Evolutionary conservation across 345 rosid species (phyloP).

Genomic region (Pseudoturritis turrita): DNA sequence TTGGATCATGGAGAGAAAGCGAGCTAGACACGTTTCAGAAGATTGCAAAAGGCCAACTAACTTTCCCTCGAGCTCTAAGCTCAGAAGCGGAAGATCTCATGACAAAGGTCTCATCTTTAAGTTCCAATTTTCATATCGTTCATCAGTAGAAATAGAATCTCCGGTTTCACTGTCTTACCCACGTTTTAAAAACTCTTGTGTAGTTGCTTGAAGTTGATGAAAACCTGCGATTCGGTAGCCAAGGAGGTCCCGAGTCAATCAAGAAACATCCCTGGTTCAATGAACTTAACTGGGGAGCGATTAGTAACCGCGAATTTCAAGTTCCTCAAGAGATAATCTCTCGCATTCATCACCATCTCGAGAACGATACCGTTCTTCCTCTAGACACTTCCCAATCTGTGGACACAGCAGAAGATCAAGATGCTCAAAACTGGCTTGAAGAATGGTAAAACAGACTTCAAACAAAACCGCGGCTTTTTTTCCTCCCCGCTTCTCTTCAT

Average conservation of each 20-base stretch:
- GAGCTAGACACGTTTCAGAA: slow-evolving; percentile 70
- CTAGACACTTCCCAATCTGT: slow-evolving; percentile 34
- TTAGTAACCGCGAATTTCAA: slow-evolving; percentile 42
- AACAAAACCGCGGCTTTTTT: neutral
- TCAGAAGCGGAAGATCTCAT: slow-evolving; percentile 71
- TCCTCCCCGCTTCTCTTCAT: neutral
- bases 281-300: slow-evolving; percentile 57
- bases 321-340: slow-evolving; percentile 58
- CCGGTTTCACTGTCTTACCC: neutral
- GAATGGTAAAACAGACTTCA: too few relatives aligned
- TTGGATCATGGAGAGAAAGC: slow-evolving; percentile 81
- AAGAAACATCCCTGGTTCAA: slow-evolving; percentile 77
- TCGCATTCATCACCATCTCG: slow-evolving; percentile 49
- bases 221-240: slow-evolving; percentile 61
- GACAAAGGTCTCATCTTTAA: slow-evolving; percentile 52
- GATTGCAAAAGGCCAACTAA: slow-evolving; percentile 74
- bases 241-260: slow-evolving; percentile 53
- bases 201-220: slow-evolving; percentile 85
- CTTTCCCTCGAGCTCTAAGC: slow-evolving; percentile 48
- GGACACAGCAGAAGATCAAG: slow-evolving; percentile 48
- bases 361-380: slow-evolving; percentile 31
- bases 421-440: slow-evolving; percentile 66
- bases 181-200: neutral
- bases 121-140: neutral
- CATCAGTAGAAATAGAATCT: neutral